Conservation (phyloP, 129 eudicot species). For the Gnaphalium uliginosum region DNA sequence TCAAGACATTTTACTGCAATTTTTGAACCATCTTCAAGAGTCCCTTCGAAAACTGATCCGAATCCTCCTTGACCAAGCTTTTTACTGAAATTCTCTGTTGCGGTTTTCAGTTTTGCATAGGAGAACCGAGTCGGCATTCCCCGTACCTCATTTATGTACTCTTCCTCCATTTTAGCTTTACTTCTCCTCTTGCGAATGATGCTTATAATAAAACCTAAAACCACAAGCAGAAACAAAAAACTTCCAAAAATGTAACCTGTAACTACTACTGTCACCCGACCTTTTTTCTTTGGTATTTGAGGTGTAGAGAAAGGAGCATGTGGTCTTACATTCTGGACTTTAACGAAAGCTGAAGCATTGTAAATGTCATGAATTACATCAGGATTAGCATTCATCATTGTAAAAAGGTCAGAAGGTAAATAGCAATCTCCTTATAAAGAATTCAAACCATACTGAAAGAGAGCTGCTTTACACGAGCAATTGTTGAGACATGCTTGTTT, state of each 20-base stretch:
- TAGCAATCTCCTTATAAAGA: conserved; percentile 17
- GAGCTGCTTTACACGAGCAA: conserved; percentile 45
- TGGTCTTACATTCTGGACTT: conserved; percentile 24
- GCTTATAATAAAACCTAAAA: background rate
- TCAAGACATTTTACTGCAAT: conserved; percentile 39
- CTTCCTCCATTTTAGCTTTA: conserved; percentile 21
- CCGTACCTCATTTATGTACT: conserved; percentile 16
- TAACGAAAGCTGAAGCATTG: conserved; percentile 27
- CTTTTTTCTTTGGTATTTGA: background rate
- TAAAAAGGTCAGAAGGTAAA: conserved; percentile 31
- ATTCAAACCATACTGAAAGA: conserved; percentile 21
- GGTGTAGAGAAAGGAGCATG: background rate
- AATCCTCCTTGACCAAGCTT: conserved; percentile 52
- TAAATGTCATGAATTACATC: background rate
- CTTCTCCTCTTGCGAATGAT: conserved; percentile 5
- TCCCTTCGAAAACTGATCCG: conserved; percentile 38
- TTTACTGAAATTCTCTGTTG: conserved; percentile 27
- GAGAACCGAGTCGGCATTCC: conserved; percentile 39
- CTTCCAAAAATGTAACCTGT: conserved; percentile 25
- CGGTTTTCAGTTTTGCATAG: conserved; percentile 20
- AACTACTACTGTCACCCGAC: background rate
- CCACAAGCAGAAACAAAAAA: background rate
- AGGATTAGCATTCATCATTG: conserved; percentile 5
- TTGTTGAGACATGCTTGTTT: conserved; percentile 39
- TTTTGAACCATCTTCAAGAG: conserved; percentile 14